Evolutionary conservation across 768 basidiomycete species (phyloP).

Genomic region (Suillus brevipes): DNA sequence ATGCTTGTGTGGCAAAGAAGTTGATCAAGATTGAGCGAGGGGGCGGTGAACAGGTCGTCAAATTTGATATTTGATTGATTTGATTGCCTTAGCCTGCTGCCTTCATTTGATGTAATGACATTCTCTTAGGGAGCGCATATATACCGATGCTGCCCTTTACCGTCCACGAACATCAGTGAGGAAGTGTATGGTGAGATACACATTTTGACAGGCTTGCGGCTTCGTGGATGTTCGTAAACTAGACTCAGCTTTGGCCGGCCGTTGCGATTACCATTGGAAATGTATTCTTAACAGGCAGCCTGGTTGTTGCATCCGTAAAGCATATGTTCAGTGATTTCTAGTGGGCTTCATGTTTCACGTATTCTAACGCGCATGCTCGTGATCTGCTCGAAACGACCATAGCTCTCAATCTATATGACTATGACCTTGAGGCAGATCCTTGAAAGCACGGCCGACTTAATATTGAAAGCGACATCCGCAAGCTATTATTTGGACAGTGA

Average conservation of each 20-base stretch:
- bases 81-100: conserved; percentile 19
- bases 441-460: background rate
- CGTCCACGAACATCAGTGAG: background rate
- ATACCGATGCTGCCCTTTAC: background rate
- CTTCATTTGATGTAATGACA: background rate
- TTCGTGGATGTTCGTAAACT: background rate
- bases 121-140: background rate
- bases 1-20: conserved; percentile 80
- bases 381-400: too few species aligned
- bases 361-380: too few species aligned
- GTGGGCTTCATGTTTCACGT: too few species aligned
- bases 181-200: background rate
- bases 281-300: too few species aligned
- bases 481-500: too few species aligned
- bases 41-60: conserved; percentile 71
- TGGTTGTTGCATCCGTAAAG: too few species aligned
- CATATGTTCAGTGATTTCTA: too few species aligned
- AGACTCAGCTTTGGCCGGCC: background rate
- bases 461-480: background rate
- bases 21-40: conserved; percentile 76
- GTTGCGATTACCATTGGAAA: too few species aligned
- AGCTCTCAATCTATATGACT: too few species aligned
- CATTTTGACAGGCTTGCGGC: background rate
- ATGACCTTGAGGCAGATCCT: too few species aligned
- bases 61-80: conserved; percentile 57